These are phyloP conservation scores for Oryza australiensis DNA, from an alignment of 176 grass and related monocot species.

Conservation along the genomic window DNA sequence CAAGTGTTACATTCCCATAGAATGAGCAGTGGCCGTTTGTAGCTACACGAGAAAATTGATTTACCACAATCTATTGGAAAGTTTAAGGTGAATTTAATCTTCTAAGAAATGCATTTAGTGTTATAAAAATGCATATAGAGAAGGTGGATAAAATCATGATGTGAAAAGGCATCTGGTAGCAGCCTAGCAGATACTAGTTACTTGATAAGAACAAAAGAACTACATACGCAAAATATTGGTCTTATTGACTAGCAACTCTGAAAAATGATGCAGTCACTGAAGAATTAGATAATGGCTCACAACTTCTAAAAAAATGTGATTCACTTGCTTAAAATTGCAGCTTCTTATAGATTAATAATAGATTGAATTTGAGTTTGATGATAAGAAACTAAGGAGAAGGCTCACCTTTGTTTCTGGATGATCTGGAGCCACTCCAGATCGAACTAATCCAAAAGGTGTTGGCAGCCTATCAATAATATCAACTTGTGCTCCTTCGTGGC, in stretches of 20 bases:
- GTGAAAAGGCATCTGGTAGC: neutral
- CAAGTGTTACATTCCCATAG: slow-evolving; percentile 85
- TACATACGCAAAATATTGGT: neutral
- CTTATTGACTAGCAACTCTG: neutral
- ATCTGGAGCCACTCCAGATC: slow-evolving; percentile 87
- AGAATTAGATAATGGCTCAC: neutral
- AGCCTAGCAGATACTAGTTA: neutral
- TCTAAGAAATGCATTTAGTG: neutral
- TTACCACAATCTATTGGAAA: slow-evolving; percentile 90
- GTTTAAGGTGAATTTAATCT: slow-evolving; percentile 37
- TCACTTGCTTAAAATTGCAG: neutral
- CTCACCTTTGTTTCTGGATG: slow-evolving; percentile 90
- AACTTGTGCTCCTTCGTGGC: slow-evolving; percentile 55
- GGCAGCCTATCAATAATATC: slow-evolving; percentile 81
- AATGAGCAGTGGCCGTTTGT: slow-evolving; percentile 63
- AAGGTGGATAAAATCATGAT: slow-evolving; percentile 10
- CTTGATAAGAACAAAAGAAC: neutral
- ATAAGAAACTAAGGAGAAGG: neutral
- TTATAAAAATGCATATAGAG: neutral
- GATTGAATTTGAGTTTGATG: neutral
- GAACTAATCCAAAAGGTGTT: slow-evolving; percentile 83
- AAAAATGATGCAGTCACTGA: slow-evolving; percentile 5
- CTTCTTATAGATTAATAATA: neutral
- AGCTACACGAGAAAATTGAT: slow-evolving; percentile 96
- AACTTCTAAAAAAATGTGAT: neutral